Percentiles rank a stretch among this genome's conserved stretches.
phyloP scores from a whole-genome alignment of 345 rosid species.

The Eucalyptus grandis region DNA sequence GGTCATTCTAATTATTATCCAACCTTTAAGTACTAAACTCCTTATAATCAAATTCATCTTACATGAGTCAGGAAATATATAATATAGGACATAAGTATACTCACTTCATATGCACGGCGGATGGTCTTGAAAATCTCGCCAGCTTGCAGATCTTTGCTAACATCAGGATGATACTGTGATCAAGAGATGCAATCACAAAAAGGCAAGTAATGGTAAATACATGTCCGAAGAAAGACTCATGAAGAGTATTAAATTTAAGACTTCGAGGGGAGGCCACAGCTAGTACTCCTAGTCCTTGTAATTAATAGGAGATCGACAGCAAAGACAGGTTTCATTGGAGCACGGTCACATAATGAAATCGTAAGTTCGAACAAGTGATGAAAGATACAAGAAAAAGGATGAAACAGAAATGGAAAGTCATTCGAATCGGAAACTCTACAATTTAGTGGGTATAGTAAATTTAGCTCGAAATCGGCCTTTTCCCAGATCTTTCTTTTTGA shows the following conservation, averaged over 20 bases:
- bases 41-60: neutral
- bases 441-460: neutral
- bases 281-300: neutral
- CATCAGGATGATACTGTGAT: constrained; percentile 83
- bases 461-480: neutral
- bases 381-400: neutral
- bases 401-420: neutral
- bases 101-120: constrained; percentile 67
- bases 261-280: neutral
- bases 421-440: neutral
- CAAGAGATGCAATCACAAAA: neutral
- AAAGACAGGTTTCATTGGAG: neutral
- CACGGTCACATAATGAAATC: neutral
- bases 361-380: neutral
- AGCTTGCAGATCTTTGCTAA: constrained; percentile 58
- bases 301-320: neutral
- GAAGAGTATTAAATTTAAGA: neutral
- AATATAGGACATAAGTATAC: constrained; percentile 4
- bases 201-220: neutral
- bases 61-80: neutral
- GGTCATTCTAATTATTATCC: neutral
- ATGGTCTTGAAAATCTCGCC: constrained; percentile 72
- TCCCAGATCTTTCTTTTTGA: neutral
- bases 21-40: neutral
- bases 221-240: neutral